These are phyloP conservation scores for Metschnikowia similis DNA, from an alignment of 805 yeast species.

Conservation along the genomic window DNA sequence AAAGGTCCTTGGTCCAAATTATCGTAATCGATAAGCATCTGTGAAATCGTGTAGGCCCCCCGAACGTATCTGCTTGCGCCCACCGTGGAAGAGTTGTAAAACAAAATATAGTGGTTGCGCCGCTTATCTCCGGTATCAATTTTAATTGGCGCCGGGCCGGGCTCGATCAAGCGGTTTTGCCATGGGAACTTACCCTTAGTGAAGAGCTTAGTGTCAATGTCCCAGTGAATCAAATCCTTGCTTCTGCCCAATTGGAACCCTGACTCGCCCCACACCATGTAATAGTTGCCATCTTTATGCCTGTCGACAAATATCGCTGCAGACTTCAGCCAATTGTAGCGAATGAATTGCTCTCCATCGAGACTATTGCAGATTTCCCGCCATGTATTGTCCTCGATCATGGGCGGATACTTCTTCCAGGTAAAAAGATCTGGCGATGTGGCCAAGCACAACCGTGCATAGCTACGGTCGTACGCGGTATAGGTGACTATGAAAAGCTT, in stretches of 20 bases:
- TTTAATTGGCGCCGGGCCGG: constrained; percentile 41
- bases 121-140: constrained; percentile 18
- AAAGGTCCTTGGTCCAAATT: constrained; percentile 31
- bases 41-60: constrained; percentile 33
- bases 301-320: constrained; percentile 36
- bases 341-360: constrained; percentile 23
- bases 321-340: constrained; percentile 39
- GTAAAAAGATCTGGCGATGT: constrained; percentile 30
- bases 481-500: constrained; percentile 37
- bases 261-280: constrained; percentile 44
- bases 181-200: constrained; percentile 26
- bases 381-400: constrained; percentile 27
- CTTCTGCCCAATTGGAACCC: constrained; percentile 35
- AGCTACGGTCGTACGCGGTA: constrained; percentile 33
- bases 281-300: constrained; percentile 31
- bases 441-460: constrained; percentile 40
- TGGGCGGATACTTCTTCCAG: constrained; percentile 37
- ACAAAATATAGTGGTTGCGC: constrained; percentile 31
- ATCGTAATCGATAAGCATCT: constrained; percentile 41
- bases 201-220: constrained; percentile 20
- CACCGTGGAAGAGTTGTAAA: constrained; percentile 37
- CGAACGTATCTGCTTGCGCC: constrained; percentile 30
- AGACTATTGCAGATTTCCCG: constrained; percentile 27
- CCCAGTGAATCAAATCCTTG: constrained; percentile 34
- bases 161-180: constrained; percentile 37